Evolutionary conservation across 768 basidiomycete species (phyloP), one percentile per base, ranked within the genome.

Genomic region (Suillus luteus): DNA sequence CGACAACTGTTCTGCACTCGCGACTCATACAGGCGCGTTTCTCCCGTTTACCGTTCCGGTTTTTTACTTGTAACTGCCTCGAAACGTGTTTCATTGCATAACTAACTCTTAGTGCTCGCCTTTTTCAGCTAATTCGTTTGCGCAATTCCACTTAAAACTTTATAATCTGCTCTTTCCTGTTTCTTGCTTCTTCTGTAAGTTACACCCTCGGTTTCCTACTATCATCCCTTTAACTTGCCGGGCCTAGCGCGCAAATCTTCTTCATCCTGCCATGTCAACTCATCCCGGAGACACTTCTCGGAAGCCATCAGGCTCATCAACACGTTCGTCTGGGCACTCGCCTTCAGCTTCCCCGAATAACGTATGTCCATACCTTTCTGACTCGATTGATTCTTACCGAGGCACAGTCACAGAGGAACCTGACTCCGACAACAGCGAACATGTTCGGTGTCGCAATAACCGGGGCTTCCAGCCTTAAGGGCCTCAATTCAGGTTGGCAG

Each of bases 291-390:
- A 81, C 68, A 79, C 83, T 51, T 82, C 87, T 27, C 85, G 87
- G 70, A 89, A 90, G 70, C 86, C 87, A 48, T 89, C 90, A 40
- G 85, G 83, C 62, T 88, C 89, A 33, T 87, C 89, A n/a, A 82
- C 83, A 19, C 86, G 83, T 64, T 89, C 89, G 55, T 79, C 80
- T 54, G 80, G 82, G 37, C 88, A 83, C 69, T 90, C 90, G 2
- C 88, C 90, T 0, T 77, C 85, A 44, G 77, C 78, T 55, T 86
- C 89, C 27, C 86, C 88, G 22, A 79, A 78, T 69, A 82, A 83
- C 72, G 89, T 90, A 72, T 65, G 81, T 60, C 44, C 66, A n/a
- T 54, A 17, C n/a, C 22, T 15, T 40, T 15, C 40, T 41, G 7
- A 3, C 11, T 38, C 51, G 44, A 62, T 31, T 61, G 41, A 57